A percentile compares a stretch with the other conserved stretches of the same genome.
Evolutionary conservation across 2,329 filamentous ascomycete species (phyloP).

Genomic region (Pseudogymnoascus pannorum): DNA sequence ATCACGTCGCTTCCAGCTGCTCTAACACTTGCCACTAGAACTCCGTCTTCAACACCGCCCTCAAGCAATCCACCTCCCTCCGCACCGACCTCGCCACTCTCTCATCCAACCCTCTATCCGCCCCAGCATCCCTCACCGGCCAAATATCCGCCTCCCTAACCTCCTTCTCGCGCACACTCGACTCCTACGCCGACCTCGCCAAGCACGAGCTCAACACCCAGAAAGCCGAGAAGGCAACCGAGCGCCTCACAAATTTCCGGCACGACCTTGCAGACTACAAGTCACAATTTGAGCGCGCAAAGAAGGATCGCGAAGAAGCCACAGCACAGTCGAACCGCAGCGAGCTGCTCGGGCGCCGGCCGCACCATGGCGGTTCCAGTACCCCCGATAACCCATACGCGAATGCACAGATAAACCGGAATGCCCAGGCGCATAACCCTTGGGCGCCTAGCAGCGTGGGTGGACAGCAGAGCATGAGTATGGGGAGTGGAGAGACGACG

Average conservation of each 20-base stretch:
- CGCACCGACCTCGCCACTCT: constrained; percentile 69
- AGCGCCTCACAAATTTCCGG: constrained; percentile 80
- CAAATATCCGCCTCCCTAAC: constrained; percentile 73
- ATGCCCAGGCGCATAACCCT: constrained; percentile 16
- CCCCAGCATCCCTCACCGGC: constrained; percentile 57
- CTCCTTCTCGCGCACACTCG: constrained; percentile 78
- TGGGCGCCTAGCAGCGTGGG: constrained; percentile 24
- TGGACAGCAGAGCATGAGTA: constrained; percentile 30
- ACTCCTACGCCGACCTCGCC: constrained; percentile 81
- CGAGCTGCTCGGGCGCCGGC: constrained; percentile 79
- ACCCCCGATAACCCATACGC: constrained; percentile 92
- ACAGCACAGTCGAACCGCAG: constrained; percentile 58
- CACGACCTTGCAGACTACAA: constrained; percentile 75
- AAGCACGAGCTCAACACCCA: constrained; percentile 83
- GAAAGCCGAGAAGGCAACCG: constrained; percentile 85
- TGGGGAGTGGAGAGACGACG: constrained; percentile 54
- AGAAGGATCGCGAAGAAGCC: constrained; percentile 68
- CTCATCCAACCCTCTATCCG: constrained; percentile 48
- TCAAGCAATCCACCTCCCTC: constrained; percentile 76
- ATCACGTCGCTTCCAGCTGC: neutral
- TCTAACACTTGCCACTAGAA: constrained; percentile 46
- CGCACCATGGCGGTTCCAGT: constrained; percentile 67
- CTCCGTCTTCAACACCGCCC: constrained; percentile 74
- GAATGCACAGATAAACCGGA: constrained; percentile 36
- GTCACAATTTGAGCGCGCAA: constrained; percentile 67